Evolutionary conservation across 1,139 yeast species (phyloP).

Genomic region (Candida buenavistaensis): DNA sequence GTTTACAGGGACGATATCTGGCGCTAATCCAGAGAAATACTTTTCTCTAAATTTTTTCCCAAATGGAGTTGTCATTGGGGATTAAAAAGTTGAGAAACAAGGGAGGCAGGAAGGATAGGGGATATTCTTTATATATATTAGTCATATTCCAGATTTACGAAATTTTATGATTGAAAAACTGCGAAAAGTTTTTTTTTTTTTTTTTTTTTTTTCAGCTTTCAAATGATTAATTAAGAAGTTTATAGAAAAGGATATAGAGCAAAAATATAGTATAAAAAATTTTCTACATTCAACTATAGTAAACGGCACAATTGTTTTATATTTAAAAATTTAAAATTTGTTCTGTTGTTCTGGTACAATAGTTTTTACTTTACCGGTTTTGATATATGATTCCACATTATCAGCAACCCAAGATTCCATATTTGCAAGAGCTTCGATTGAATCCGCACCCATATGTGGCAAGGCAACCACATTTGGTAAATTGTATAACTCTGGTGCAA

Average conservation of each 20-base stretch:
- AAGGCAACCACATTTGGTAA: conserved; percentile 61
- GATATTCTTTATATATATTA: too few species aligned
- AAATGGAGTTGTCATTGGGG: conserved; percentile 1
- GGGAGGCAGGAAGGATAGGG: too few species aligned
- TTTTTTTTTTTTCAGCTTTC: too few species aligned
- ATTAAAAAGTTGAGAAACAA: background rate
- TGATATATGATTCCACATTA: conserved; percentile 41
- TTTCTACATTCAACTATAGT: too few species aligned
- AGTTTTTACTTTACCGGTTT: conserved; percentile 60
- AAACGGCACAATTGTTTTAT: too few species aligned
- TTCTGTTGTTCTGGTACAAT: conserved; percentile 63
- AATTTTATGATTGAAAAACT: too few species aligned
- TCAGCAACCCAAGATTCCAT: conserved; percentile 57
- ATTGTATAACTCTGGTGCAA: conserved; percentile 53
- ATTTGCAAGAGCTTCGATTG: conserved; percentile 53
- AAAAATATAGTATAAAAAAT: too few species aligned
- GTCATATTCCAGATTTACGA: too few species aligned
- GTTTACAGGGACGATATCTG: conserved; percentile 1
- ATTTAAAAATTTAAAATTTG: conserved; percentile 3
- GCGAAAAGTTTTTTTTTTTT: too few species aligned
- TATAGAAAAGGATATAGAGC: too few species aligned
- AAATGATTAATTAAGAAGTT: too few species aligned
- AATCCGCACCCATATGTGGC: conserved; percentile 85
- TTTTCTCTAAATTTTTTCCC: conserved; percentile 2
- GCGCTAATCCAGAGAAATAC: background rate